Conservation (phyloP, 257 asterid species). For the Paraleonurus japonicus region DNA sequence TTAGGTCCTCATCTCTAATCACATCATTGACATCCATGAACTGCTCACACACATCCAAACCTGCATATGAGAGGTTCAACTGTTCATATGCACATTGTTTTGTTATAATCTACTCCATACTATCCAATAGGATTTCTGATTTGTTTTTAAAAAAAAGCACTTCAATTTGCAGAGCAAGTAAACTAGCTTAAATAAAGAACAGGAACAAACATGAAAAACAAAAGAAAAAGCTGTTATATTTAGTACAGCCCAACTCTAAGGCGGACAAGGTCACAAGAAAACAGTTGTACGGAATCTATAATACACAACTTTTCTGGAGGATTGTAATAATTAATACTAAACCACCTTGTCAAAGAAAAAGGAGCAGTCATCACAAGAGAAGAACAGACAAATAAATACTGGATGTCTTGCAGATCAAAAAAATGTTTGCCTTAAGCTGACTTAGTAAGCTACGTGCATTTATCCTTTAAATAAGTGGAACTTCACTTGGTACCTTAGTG, state of each 20-base stretch:
- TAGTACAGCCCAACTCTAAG: neutral
- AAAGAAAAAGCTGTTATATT: neutral
- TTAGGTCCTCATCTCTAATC: conserved; percentile 95
- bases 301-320: neutral
- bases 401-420: neutral
- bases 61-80: conserved; percentile 43
- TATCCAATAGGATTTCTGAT: neutral
- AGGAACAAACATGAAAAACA: neutral
- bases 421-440: neutral
- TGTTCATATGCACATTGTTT: conserved; percentile 16
- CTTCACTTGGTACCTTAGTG: neutral
- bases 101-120: neutral
- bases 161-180: neutral
- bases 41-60: conserved; percentile 92
- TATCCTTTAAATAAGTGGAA: neutral
- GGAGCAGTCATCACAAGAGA: neutral
- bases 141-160: neutral
- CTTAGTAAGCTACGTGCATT: neutral
- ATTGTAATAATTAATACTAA: neutral
- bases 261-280: neutral
- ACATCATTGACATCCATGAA: conserved; percentile 96
- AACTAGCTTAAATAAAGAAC: neutral
- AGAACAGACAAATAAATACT: neutral
- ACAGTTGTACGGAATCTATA: neutral
- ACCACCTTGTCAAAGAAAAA: conserved; percentile 2